These are phyloP conservation scores for Pseudozyma flocculosa DNA, from an alignment of 1,284 basidiomycete genomes.

Conservation along the genomic window DNA sequence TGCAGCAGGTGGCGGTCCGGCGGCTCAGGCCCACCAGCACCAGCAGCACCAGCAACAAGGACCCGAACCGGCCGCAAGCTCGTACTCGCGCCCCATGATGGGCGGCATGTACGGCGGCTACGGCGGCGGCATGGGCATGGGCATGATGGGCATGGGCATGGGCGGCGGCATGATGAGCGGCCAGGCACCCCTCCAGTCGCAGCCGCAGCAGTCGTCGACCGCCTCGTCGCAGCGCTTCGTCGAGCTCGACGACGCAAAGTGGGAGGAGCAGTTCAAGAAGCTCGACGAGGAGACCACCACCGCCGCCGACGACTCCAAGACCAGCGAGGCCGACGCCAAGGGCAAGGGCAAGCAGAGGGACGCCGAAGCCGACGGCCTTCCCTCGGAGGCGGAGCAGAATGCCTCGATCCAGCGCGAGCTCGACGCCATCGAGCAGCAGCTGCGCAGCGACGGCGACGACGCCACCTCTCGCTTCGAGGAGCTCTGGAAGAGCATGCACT, in stretches of 20 bases:
- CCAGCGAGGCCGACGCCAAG: slow-evolving; percentile 39
- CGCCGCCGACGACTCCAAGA: slow-evolving; percentile 1
- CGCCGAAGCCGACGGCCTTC: slow-evolving; percentile 18
- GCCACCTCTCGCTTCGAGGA: slow-evolving; percentile 52
- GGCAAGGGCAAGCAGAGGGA: slow-evolving; percentile 47
- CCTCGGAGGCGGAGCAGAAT: slow-evolving; percentile 48
- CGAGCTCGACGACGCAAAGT: slow-evolving; percentile 50
- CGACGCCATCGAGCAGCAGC: slow-evolving; percentile 47
- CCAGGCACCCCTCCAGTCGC: slow-evolving; percentile 8
- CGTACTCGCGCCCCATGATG: slow-evolving; percentile 31
- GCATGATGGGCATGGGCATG: slow-evolving; percentile 33
- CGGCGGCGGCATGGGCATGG: slow-evolving; percentile 13
- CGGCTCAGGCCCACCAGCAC: too few relatives aligned
- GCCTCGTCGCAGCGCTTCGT: slow-evolving; percentile 26
- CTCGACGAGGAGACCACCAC: slow-evolving; percentile 46
- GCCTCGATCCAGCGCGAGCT: slow-evolving; percentile 43
- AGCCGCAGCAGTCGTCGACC: slow-evolving; percentile 11
- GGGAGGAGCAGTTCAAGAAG: slow-evolving; percentile 54
- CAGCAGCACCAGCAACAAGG: too few relatives aligned
- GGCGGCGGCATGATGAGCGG: slow-evolving; percentile 25
- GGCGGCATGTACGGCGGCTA: slow-evolving; percentile 20
- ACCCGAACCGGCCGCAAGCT: too few relatives aligned
- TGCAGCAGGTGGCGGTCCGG: background rate
- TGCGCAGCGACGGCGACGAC: slow-evolving; percentile 39
- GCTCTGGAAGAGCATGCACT: slow-evolving; percentile 54